Evolutionary conservation across 2,329 filamentous ascomycete species (phyloP).

Genomic region (Aspergillus spinulosporus): DNA sequence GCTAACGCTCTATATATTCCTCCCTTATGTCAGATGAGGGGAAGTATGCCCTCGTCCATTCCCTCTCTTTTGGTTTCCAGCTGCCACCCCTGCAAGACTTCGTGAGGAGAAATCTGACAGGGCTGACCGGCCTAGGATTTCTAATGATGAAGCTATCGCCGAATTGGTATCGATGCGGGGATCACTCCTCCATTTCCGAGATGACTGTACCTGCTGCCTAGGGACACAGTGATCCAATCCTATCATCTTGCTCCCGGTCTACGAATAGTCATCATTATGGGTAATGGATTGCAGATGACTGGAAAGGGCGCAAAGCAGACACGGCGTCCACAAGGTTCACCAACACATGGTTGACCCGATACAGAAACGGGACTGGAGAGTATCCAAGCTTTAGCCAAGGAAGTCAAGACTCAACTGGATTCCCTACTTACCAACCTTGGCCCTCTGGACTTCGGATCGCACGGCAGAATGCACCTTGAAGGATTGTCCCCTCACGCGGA

Average conservation of each 20-base stretch:
- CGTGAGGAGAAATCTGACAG: not conserved
- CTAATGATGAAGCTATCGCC: not conserved
- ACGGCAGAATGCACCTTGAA: not conserved
- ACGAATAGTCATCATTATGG: not conserved
- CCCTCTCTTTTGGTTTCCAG: not conserved
- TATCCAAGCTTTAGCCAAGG: constrained; percentile 13
- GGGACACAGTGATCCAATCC: not conserved
- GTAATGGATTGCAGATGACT: not conserved
- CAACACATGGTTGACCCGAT: not conserved
- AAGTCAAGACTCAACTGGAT: not conserved
- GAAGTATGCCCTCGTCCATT: not conserved
- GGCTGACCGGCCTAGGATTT: not conserved
- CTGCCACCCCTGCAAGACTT: not conserved
- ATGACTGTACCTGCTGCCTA: not conserved
- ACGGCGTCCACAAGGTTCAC: not conserved
- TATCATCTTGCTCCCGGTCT: not conserved
- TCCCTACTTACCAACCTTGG: not conserved
- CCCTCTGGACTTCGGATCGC: not conserved
- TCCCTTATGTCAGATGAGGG: not conserved
- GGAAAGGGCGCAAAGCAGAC: not conserved
- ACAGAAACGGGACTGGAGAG: not conserved
- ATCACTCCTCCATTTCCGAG: not conserved
- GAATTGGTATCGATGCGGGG: constrained; percentile 9
- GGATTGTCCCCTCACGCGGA: not conserved
- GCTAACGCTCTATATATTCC: constrained; percentile 1